phyloP scores from a whole-genome alignment of 345 rosid genomes.

The Acer saccharum region DNA sequence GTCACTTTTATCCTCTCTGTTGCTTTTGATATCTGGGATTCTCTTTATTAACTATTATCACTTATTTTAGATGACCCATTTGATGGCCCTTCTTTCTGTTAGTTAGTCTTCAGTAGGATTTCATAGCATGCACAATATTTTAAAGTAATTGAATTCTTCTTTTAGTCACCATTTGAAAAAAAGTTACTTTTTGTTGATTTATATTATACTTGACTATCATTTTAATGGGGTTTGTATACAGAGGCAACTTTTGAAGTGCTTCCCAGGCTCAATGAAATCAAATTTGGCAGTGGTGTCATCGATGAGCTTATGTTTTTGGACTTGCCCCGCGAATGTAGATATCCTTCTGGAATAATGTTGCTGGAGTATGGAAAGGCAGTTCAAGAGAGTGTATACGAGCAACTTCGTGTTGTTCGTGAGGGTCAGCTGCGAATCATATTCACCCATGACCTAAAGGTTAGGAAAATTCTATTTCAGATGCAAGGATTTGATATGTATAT shows the following conservation, averaged over 20 bases:
- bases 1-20: background rate
- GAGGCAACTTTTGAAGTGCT: conserved; percentile 97
- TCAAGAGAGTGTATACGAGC: conserved; percentile 96
- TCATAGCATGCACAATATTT: background rate
- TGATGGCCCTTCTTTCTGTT: background rate
- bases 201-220: background rate
- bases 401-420: conserved; percentile 96
- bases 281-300: conserved; percentile 92
- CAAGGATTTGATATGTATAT: conserved; percentile 2
- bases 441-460: conserved; percentile 88
- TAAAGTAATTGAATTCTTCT: background rate
- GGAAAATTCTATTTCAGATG: conserved; percentile 13
- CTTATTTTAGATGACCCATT: background rate
- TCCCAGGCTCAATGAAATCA: conserved; percentile 94
- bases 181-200: background rate
- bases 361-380: conserved; percentile 92
- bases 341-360: conserved; percentile 74
- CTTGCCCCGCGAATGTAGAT: conserved; percentile 81
- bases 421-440: conserved; percentile 93
- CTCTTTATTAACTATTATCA: background rate
- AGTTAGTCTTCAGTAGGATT: background rate
- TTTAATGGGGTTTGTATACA: conserved; percentile 36
- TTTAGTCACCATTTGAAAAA: too few relatives aligned
- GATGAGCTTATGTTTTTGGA: conserved; percentile 94
- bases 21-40: background rate